Evolutionary conservation across 768 basidiomycete species (phyloP), one percentile per base, ranked within the genome.

Genomic region (Lepiota brunneoincarnata): DNA sequence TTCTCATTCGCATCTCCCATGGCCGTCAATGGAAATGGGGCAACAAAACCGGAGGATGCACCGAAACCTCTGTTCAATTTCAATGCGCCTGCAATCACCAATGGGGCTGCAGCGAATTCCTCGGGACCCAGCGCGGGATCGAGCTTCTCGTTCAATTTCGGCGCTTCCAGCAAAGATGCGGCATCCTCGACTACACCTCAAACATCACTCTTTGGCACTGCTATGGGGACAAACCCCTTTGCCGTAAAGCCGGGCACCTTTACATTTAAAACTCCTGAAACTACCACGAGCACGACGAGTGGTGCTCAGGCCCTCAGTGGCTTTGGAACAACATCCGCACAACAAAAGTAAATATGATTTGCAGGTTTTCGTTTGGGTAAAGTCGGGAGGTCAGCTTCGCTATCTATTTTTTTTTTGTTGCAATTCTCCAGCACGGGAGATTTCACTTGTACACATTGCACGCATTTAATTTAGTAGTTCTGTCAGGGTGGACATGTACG

Each of bases 121-220:
- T 31, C 31, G 7, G 31, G 31, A 31, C 31, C 31, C 31, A 31
- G 7, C 31, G 11, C 4, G 3, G 31, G 31, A 6, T 31, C 47
- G 21, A 38, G 52, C 12, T 61, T 57, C 34, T 28, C 55, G n/a
- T 56, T 58, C 31, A 60, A 56, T 31, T 63, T 62, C 17, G 59
- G 55, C 38, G 56, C 58, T 36, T 10, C 31, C 31, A 31, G 4
- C 31, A 31, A 31, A 17, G 41, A 18, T 12, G 41, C 40, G 21
- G 24, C 54, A 12, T 21, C 62, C 12, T 49, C 57, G 9, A 59
- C 62, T 10, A 62, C 69, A 14, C 51, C 66, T 18, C 64, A 63
- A 38, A 39, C 65, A 31, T 68, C 70, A 15, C 67, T 9, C n/a
- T 51, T 36, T 34, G 18, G 40, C 49, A 44, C 46, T 42, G 18